Evolutionary conservation across 371 early-diverging fungal genomes (phyloP), one percentile per base, ranked within the genome.

Genomic region (Syncephalastrum monosporum): DNA sequence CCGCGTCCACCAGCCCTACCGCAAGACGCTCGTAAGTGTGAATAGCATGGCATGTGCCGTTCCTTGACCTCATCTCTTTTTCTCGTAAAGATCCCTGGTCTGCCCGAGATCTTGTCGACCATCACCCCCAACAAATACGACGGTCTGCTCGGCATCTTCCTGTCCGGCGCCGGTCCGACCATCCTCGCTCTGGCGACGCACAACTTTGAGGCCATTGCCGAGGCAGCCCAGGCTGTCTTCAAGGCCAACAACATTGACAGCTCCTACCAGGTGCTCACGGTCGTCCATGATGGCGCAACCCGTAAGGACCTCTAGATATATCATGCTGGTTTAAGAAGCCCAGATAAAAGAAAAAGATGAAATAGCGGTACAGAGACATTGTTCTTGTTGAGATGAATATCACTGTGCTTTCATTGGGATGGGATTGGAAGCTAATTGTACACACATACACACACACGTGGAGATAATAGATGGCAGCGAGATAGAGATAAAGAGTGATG

Each of bases 111-210:
- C 63, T 72, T 96, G 45, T 65, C 77, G 15, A 71, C 73, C 8
- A 77, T 96, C 60, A 90, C 87, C 13, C 91, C 91, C 5, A 77
- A 77, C 56, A 83, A 80, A 38, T 69, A 82, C 21, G 93, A 92
- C 3, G 97, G 97, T 6, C 72, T 97, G 15, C 77, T 96, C 7
- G 99, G 99, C 27, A 85, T 93, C 27, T 96, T 95, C 67, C 72
- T 97, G 51, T 91, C 91, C 56, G 99, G 99, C 42, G 98, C 99
- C 10, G 99, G 99, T 3, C 99, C 99, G 13, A 95, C 96, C 16
- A 91, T 96, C 45, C 78, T 98, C 49, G 92, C 91, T 15, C 74
- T 97, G 61, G 91, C 90, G 4, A 82, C 83, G 6, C 72, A 82
- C 56, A 86, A 92, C 68, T 90, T 86, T 77, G 90, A 89, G 51